phyloP scores from a whole-genome alignment of 305 asterid genomes.

The Fraxinus dipetala region DNA sequence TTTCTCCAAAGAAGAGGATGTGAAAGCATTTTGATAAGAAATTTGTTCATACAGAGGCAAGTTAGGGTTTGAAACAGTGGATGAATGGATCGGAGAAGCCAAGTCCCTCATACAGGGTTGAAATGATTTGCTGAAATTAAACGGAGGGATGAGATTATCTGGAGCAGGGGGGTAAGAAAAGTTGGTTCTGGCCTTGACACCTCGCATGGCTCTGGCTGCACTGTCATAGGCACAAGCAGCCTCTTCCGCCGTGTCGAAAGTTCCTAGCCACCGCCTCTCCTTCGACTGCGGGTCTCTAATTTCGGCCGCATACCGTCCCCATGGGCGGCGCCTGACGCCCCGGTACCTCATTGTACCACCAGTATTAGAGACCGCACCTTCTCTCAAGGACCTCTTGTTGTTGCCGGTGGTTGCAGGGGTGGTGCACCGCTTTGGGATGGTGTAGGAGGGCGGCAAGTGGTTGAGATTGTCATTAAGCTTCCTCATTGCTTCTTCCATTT shows the following conservation, averaged over 20 bases:
- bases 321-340: slow-evolving; percentile 92
- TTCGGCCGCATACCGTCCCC: slow-evolving; percentile 97
- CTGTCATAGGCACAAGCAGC: slow-evolving; percentile 95
- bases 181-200: slow-evolving; percentile 74
- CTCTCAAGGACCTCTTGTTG: slow-evolving; percentile 46
- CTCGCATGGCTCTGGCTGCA: slow-evolving; percentile 94
- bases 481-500: slow-evolving; percentile 72
- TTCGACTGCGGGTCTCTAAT: slow-evolving; percentile 82
- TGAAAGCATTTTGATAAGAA: too few relatives aligned
- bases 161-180: slow-evolving; percentile 65
- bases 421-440: slow-evolving; percentile 39
- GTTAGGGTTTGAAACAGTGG: slow-evolving; percentile 35
- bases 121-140: slow-evolving; percentile 34
- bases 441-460: slow-evolving; percentile 30
- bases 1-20: too few relatives aligned
- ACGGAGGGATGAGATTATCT: slow-evolving; percentile 32
- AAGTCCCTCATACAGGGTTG: slow-evolving; percentile 28
- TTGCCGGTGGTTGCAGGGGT: slow-evolving; percentile 1
- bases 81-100: slow-evolving; percentile 15
- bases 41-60: slow-evolving; percentile 20
- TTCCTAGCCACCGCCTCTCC: slow-evolving; percentile 86
- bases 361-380: slow-evolving; percentile 10
- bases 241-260: slow-evolving; percentile 91
- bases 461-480: slow-evolving; percentile 48
- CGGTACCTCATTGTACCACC: slow-evolving; percentile 55